Evolutionary conservation across 2,329 filamentous ascomycete genomes (phyloP), one percentile per base, ranked within the genome.

Genomic region (Cladophialophora carrionii): DNA sequence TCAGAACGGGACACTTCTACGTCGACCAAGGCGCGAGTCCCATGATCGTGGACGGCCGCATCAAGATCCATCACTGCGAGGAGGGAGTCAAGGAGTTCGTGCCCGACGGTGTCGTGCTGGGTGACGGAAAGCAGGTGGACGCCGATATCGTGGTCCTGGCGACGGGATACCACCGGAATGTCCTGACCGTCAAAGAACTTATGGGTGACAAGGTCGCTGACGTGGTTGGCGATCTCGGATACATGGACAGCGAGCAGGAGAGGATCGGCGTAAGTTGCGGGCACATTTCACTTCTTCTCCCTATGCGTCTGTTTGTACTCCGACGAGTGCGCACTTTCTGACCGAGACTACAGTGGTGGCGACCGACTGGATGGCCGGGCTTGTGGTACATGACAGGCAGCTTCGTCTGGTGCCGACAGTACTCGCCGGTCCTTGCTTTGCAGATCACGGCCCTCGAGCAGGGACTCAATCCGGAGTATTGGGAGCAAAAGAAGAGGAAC

Each of bases 311-410:
- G 9, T n/a, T n/a, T n/a, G n/a, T n/a, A n/a, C n/a, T n/a, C n/a
- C n/a, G n/a, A n/a, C 32, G 32, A 17, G 29, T 9, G 10, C 14
- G 7, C 9, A 29, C 41, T 22, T 34, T 20, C 43, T 53, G 31
- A 61, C 20, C 20, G 54, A 41, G 14, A 6, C 37, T 17, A 31
- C 41, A 64, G 63, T 72, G 72, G 70, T 89, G 86, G 85, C 82
- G 83, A 64, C 78, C 78, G 20, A 87, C 81, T 24, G 87, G 87
- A 0, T 86, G 88, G 61, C 84, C 85, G 0, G 85, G 86, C 0
- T 86, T 90, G 65, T 90, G 87, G 87, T 85, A 85, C 68, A 85
- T 88, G 68, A 87, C 86, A 0, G 87, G 88, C 0, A 89, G 88
- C 67, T 72, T 90, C 43, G 86, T 85, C 0, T 74, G 89, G 58